Evolutionary conservation across 1,139 yeast genomes (phyloP).

Genomic region (Suhomyces ambrosiae): DNA sequence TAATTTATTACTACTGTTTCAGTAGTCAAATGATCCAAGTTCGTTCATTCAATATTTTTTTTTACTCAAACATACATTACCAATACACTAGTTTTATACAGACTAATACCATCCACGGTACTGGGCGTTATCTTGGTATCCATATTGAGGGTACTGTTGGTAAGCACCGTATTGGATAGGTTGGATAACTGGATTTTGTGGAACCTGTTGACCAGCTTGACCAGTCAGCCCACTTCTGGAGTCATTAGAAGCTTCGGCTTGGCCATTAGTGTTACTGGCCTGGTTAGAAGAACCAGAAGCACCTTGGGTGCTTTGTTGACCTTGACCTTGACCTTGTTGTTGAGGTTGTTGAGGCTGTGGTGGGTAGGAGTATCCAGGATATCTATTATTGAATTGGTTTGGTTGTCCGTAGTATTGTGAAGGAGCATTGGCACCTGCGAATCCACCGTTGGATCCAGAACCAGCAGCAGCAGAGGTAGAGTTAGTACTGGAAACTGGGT

Average conservation of each 20-base stretch:
- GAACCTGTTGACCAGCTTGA: slow-evolving; percentile 28
- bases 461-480: slow-evolving; percentile 9
- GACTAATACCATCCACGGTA: slow-evolving; percentile 32
- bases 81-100: slow-evolving; percentile 6
- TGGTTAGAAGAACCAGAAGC: slow-evolving; percentile 12
- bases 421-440: slow-evolving; percentile 22
- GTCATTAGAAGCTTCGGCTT: slow-evolving; percentile 12
- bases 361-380: slow-evolving; percentile 42
- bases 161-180: slow-evolving; percentile 48
- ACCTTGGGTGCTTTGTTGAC: slow-evolving; percentile 22
- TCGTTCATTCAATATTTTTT: neutral
- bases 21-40: neutral
- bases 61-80: slow-evolving; percentile 4
- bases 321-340: slow-evolving; percentile 25
- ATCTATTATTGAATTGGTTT: slow-evolving; percentile 40
- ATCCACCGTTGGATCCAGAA: slow-evolving; percentile 16
- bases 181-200: slow-evolving; percentile 35
- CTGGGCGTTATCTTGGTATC: slow-evolving; percentile 48
- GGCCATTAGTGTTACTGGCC: slow-evolving; percentile 9
- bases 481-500: slow-evolving; percentile 14
- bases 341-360: slow-evolving; percentile 32
- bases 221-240: slow-evolving; percentile 20
- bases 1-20: too few relatives aligned
- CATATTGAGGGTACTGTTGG: slow-evolving; percentile 55
- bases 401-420: slow-evolving; percentile 42